Conservation (phyloP, 208 protist species). For the Acanthamoeba culbertsoni region DNA sequence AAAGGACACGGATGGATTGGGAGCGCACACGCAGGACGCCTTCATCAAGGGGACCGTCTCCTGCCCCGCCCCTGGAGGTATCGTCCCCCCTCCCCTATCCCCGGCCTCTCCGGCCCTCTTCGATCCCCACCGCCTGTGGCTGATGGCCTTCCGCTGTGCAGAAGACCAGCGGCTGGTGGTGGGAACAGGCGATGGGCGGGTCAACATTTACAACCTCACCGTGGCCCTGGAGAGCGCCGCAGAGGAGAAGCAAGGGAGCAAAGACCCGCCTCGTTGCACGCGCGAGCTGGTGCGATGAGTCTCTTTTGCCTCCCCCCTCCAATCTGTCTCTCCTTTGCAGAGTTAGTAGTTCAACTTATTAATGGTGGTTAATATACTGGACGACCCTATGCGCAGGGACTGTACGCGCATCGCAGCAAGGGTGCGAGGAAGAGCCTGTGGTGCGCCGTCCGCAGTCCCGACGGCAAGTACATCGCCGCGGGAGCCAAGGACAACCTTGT, state of each 20-base stretch:
- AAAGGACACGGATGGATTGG: background rate
- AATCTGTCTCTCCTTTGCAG: background rate
- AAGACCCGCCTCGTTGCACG: background rate
- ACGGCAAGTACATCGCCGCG: background rate
- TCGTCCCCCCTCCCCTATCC: too few relatives aligned
- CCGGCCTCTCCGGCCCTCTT: too few relatives aligned
- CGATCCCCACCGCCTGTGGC: background rate
- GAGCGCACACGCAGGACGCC: background rate
- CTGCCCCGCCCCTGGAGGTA: background rate
- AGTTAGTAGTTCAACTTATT: background rate
- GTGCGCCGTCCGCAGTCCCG: background rate
- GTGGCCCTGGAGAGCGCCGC: background rate
- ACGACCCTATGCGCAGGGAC: background rate
- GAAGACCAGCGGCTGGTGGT: background rate
- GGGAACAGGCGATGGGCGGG: background rate
- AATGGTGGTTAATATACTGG: background rate
- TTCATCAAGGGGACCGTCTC: background rate
- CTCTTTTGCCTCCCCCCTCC: background rate
- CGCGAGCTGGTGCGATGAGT: background rate
- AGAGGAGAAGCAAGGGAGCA: background rate
- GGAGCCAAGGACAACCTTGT: background rate
- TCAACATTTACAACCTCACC: constrained; percentile 16
- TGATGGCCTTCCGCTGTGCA: background rate
- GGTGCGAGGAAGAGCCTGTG: background rate
- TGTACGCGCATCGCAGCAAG: background rate